Percentiles rank a stretch among this genome's conserved stretches.
Conservation (phyloP, 1,284 basidiomycete species). For the Lentinula novae-zelandiae region DNA sequence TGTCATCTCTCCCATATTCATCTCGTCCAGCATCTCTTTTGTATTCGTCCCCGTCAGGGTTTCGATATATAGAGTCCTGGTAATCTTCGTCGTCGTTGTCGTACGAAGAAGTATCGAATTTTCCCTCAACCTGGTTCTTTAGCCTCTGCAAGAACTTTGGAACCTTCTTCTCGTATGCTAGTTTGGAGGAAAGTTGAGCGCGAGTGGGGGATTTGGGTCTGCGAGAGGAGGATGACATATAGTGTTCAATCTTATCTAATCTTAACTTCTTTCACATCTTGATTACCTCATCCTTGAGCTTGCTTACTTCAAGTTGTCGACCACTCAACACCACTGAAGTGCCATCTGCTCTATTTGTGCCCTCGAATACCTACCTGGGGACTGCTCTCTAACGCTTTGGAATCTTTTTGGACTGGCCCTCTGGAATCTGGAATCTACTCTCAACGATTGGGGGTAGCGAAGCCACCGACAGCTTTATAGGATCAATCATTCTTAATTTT, state of each 20-base stretch:
- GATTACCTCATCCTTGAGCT: too few relatives aligned
- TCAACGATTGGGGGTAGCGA: too few relatives aligned
- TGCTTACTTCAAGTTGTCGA: too few relatives aligned
- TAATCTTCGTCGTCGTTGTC: conserved; percentile 39
- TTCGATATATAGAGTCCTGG: conserved; percentile 13
- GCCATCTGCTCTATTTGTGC: too few relatives aligned
- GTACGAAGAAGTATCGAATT: conserved; percentile 18
- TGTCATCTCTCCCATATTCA: background rate
- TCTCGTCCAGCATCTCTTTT: background rate
- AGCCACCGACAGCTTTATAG: background rate
- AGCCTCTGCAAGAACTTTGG: conserved; percentile 61
- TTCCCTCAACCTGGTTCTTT: conserved; percentile 54
- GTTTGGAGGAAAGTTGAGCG: conserved; percentile 60
- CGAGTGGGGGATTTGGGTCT: conserved; percentile 54
- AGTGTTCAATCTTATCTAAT: too few relatives aligned
- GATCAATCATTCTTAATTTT: background rate
- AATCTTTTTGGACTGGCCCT: too few relatives aligned
- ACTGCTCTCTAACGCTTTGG: too few relatives aligned
- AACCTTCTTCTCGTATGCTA: conserved; percentile 50
- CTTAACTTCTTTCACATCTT: too few relatives aligned
- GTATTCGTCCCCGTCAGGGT: conserved; percentile 27
- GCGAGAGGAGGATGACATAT: background rate
- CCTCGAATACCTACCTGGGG: too few relatives aligned
- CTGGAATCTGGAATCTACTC: too few relatives aligned
- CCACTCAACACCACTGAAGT: too few relatives aligned